Base-by-base conservation (phyloP, 2,329 filamentous ascomycete species). In the Calonectria crousiana region DNA sequence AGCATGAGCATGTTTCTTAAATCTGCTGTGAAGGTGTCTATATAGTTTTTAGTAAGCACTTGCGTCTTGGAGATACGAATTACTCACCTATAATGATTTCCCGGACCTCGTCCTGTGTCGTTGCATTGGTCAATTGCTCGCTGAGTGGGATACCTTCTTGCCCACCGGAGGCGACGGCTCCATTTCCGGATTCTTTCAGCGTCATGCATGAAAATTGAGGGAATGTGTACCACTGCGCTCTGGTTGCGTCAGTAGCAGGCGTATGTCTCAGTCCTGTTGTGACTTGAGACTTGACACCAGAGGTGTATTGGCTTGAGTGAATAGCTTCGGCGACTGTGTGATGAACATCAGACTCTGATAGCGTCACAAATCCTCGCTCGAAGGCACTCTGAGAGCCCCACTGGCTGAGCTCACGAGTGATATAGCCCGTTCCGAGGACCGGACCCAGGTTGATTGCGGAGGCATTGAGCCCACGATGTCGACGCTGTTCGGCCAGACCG, bases 401-500 rank as follows among this genome's bases (percentile, higher is more conserved):
- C n/a, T 49, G n/a, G 5, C 56, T 62, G 6, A 44, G 60, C 16
- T 51, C 62, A 8, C 60, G 62, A 14, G 32, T 64, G 30, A 88
- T 80, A 72, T 86, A 88, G 0, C 89, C 89, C 1, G 85, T 75
- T 8, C 86, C 88, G 0, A 84, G 70, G 0, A 89, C 77, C 8
- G 78, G 68, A 1, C 81, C 78, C 6, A 89, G 80, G 72, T 89
- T 34, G 4, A 69, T 44, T 16, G 56, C 30, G 4, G 67, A 69
- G n/a, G 52, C 67, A 18, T 56, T 41, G 4, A 87, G 79, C 1
- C 84, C 84, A 4, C 76, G 77, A 0, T 67, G 66, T 4, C 82
- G 76, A n/a, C 84, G 80, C 11, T 80, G 74, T 2, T 73, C 74
- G 10, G 77, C 79, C 0, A 85, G 67, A 28, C 80, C 77, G 30